Base-by-base conservation (phyloP, 768 basidiomycete genomes). In the Mycena chlorophos region DNA sequence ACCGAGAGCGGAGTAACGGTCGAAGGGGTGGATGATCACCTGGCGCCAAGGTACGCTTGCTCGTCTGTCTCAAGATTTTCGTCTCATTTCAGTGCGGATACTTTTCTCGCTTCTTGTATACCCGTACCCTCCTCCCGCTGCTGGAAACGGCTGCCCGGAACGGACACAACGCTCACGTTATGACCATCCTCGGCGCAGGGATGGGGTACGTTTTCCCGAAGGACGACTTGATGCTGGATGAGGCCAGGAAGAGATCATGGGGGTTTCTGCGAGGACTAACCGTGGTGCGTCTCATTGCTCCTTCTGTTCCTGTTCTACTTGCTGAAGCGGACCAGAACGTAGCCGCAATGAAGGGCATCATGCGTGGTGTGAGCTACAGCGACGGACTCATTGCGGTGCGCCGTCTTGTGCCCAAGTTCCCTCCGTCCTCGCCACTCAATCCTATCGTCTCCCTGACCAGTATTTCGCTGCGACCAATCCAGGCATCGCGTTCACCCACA, bases 81-180 rank as follows among this genome's bases (percentile, higher is more conserved):
- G 20, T 13, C 27, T 55, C 3, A 48, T 4, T 5, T 3, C 3
- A 31, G 2, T n/a, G 5, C 50, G 51, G 54, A 16, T 55, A 56
- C 28, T 60, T 49, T 16, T 19, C 46, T 19, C 58, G 58, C 26
- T 75, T 48, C 68, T 66, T 65, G 65, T 67, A 56, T 60, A 70
- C 55, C 63, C 71, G 30, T 20, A 34, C 49, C 49, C 69, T 56
- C 54, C 65, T 23, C 54, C 68, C 23, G 65, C 68, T n/a, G 65
- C 69, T 61, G 69, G 69, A 56, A 49, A 62, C 3, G 29, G 54
- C 57, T 1, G 26, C 16, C 10, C 42, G 28, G 5, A 4, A 17
- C 16, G 57, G 57, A 29, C 67, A 74, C 56, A 69, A 71, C 38
- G 73, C 72, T 31, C 69, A 68, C 49, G 66, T 67, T 25, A 59